These are phyloP conservation scores for Colletotrichum noveboracense DNA, from an alignment of 2,329 filamentous ascomycete genomes.

Conservation along the genomic window DNA sequence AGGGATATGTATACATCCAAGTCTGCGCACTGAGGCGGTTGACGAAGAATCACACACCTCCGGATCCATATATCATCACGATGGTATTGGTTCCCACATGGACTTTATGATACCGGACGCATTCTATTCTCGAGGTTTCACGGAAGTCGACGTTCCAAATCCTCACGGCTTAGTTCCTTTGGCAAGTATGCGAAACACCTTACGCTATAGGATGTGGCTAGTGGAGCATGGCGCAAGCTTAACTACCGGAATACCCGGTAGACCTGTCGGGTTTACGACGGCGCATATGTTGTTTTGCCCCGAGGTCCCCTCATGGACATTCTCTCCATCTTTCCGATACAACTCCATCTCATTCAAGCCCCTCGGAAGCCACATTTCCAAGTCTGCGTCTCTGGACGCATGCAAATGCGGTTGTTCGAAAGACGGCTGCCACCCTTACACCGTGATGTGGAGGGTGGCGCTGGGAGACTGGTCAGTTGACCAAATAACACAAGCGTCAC, in stretches of 20 bases:
- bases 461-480: not conserved
- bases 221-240: not conserved
- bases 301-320: too few species aligned
- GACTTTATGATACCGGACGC: not conserved
- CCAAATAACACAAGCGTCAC: not conserved
- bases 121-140: not conserved
- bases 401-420: not conserved
- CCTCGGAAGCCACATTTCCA: not conserved
- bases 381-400: not conserved
- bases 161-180: not conserved
- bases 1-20: not conserved
- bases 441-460: not conserved
- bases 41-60: rapidly evolving
- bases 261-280: not conserved
- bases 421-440: not conserved
- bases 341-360: rapidly evolving
- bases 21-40: not conserved
- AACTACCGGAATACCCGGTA: not conserved
- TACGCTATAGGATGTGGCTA: not conserved
- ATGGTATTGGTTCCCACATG: rapidly evolving
- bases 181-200: rapidly evolving
- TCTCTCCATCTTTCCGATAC: not conserved
- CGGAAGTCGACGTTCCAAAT: not conserved
- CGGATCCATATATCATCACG: not conserved
- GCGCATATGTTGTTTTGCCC: not conserved